A percentile compares a stretch with the other conserved stretches of the same genome.
These are phyloP conservation scores for Pseudogymnoascus sp. DNA, from an alignment of 2,329 filamentous ascomycete species.

Conservation along the genomic window DNA sequence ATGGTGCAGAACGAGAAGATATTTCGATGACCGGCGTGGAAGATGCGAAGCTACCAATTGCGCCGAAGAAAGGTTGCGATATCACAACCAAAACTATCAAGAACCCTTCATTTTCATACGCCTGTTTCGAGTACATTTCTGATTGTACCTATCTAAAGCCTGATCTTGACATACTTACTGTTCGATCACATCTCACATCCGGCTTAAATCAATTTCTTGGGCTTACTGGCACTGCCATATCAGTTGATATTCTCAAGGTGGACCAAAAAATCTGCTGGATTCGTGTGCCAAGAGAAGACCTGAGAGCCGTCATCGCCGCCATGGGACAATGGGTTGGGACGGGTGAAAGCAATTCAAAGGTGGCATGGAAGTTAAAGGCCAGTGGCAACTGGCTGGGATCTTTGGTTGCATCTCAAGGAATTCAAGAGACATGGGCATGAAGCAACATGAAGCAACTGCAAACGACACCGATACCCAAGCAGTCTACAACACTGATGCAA, in stretches of 20 bases:
- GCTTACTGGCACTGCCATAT: slow-evolving; percentile 55
- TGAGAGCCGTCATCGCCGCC: slow-evolving; percentile 53
- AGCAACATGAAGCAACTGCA: not conserved
- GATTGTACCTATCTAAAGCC: slow-evolving; percentile 10
- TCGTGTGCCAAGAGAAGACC: slow-evolving; percentile 53
- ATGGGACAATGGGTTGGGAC: slow-evolving; percentile 56
- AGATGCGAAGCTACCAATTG: not conserved
- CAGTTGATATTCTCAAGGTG: slow-evolving; percentile 62
- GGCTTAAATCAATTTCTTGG: slow-evolving; percentile 65
- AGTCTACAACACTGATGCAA: not conserved
- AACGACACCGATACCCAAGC: not conserved
- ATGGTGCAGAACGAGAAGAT: not conserved
- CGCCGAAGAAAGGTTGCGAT: slow-evolving; percentile 30
- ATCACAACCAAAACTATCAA: slow-evolving; percentile 45
- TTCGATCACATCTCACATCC: slow-evolving; percentile 52
- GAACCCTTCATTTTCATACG: slow-evolving; percentile 47
- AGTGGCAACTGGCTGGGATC: slow-evolving; percentile 58
- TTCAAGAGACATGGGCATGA: not conserved
- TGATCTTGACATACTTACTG: slow-evolving; percentile 52
- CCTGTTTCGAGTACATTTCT: slow-evolving; percentile 35
- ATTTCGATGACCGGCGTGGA: not conserved
- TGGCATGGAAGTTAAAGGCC: slow-evolving; percentile 43
- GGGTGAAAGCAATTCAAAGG: slow-evolving; percentile 24
- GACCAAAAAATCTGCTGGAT: slow-evolving; percentile 52
- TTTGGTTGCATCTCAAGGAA: slow-evolving; percentile 38